phyloP scores from a whole-genome alignment of 1,284 basidiomycete genomes.

The Porphyrellus sp. region DNA sequence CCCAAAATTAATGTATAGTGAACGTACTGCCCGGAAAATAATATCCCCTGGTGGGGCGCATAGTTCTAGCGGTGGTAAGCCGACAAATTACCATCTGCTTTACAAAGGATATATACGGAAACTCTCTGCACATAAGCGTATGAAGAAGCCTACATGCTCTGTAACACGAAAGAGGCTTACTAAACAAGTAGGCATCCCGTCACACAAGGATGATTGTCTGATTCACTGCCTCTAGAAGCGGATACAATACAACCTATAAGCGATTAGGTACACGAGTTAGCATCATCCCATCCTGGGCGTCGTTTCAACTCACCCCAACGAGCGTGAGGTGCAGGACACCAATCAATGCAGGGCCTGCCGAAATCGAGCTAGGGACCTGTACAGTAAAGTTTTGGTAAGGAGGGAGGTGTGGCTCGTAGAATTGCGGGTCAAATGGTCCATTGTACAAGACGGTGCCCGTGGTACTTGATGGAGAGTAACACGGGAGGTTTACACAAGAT shows the following conservation, averaged over 20 bases:
- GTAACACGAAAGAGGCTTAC: too few species aligned
- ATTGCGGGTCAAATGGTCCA: constrained; percentile 23
- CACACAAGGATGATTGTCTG: constrained; percentile 26
- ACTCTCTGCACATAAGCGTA: too few species aligned
- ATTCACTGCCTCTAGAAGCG: constrained; percentile 25
- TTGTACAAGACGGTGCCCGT: constrained; percentile 31
- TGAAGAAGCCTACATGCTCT: too few species aligned
- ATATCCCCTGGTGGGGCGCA: too few species aligned
- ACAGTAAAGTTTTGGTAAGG: constrained; percentile 33
- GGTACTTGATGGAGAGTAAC: constrained; percentile 7
- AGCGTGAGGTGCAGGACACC: constrained; percentile 25
- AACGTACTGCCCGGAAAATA: too few species aligned
- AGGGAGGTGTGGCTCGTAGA: constrained; percentile 14
- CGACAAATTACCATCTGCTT: too few species aligned
- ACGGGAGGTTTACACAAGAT: constrained; percentile 32
- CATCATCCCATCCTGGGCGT: background rate
- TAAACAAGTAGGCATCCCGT: too few species aligned
- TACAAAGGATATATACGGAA: too few species aligned
- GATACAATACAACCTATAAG: constrained; percentile 23
- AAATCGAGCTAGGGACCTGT: constrained; percentile 13
- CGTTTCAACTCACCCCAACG: constrained; percentile 22
- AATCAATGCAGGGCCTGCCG: constrained; percentile 19
- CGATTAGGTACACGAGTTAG: background rate
- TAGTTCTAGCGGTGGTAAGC: too few species aligned
- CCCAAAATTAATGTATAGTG: too few species aligned